A percentile compares a stretch with the other conserved stretches of the same genome.
Conservation (phyloP, 257 asterid species). For the Capsicum baccatum region DNA sequence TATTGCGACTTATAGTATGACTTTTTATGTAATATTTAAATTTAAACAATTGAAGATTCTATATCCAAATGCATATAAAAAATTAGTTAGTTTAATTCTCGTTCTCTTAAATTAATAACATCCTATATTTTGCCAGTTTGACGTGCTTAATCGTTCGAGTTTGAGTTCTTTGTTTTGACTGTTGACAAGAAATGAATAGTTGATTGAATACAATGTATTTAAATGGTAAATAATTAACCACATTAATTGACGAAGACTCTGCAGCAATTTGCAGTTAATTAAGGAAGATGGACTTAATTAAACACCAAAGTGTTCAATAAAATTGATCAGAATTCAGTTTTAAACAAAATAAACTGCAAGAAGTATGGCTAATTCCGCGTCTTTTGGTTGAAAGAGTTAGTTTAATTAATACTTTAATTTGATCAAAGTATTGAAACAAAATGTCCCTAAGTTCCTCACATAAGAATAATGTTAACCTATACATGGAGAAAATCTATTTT, state of each 20-base stretch:
- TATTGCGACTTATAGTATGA: too few species aligned
- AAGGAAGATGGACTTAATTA: background rate
- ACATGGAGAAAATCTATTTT: background rate
- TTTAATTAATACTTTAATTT: background rate
- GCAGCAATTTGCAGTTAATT: background rate
- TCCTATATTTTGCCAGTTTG: background rate
- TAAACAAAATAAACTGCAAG: background rate
- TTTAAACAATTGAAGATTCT: too few species aligned
- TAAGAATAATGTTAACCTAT: background rate
- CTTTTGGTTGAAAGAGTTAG: background rate
- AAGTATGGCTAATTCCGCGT: background rate
- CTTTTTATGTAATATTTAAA: too few species aligned
- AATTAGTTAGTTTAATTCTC: too few species aligned
- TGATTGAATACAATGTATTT: conserved; percentile 11
- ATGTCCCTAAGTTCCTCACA: background rate
- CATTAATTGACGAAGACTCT: background rate
- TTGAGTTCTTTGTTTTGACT: conserved; percentile 20
- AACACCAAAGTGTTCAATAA: background rate
- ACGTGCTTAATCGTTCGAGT: background rate
- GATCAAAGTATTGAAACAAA: background rate
- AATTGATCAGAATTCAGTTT: background rate
- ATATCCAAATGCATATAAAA: too few species aligned
- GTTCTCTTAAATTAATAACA: too few species aligned
- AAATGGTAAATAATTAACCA: background rate
- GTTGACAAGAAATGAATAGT: background rate